Evolutionary conservation across 495 filamentous ascomycete species (phyloP), one percentile per base, ranked within the genome.

Genomic region (Pseudevernia furfuracea): DNA sequence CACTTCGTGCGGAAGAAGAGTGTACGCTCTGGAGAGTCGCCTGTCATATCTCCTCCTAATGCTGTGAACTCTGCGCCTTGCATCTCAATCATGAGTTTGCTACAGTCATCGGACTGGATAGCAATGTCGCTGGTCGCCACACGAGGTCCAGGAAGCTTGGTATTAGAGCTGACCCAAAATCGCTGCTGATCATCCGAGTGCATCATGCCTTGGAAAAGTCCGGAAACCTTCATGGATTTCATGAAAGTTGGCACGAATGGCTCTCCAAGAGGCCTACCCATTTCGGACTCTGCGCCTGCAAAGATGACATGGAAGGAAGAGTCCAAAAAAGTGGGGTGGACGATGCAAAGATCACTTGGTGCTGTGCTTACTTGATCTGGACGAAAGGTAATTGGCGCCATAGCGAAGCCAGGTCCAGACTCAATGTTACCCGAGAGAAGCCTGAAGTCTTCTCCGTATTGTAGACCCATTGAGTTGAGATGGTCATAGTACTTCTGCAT

Each of bases 241-340:
- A 71, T 58, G 62, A 71, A 71, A 41, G 70, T 71, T 14, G 70
- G 70, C 10, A 71, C 69, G 34, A 68, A 71, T 37, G 70, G 66
- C 44, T 67, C 70, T 38, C 66, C 69, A 12, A 71, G 46, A 48
- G 66, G 55, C 48, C 66, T 38, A 30, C 62, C 66, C 49, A 68
- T 60, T 21, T 59, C 49, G 4, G 57, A 19, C 56, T 65, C 66
- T 7, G 56, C 49, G 30, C 62, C 66, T 39, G 62, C 66, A 55
- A 64, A 64, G 37, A 68, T 43, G n/a, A 59, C 61, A 55, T 67
- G 66, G 37, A 67, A 64, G 7, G 61, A 62, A 28, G 66, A 53
- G 34, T 67, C 66, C 44, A 67, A 49, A 46, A 67, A 63, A 30
- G 66, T 67, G 4, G 66, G 66, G 43, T 67, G 66, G 6, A 67